These are phyloP conservation scores for Fusarium nelsonii DNA, from an alignment of 2,329 filamentous ascomycete genomes.

Conservation along the genomic window DNA sequence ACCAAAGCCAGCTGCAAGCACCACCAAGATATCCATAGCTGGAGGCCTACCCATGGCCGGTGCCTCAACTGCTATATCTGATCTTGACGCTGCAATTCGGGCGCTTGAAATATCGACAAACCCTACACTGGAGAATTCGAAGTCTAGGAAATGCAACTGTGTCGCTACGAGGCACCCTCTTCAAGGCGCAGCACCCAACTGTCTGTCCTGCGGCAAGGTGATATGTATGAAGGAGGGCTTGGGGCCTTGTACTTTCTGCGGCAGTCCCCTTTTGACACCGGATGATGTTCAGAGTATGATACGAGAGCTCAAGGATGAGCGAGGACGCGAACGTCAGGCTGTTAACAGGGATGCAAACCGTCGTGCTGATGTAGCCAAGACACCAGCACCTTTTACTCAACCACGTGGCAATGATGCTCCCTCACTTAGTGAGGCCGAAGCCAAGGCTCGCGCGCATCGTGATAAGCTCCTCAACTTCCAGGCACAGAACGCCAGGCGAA, in stretches of 20 bases:
- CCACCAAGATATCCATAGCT: constrained; percentile 77
- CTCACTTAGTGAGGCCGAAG: constrained; percentile 68
- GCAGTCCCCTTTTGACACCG: constrained; percentile 75
- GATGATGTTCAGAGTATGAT: constrained; percentile 89
- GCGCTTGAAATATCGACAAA: constrained; percentile 93
- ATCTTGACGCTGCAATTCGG: constrained; percentile 85
- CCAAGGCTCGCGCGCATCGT: constrained; percentile 79
- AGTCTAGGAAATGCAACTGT: constrained; percentile 82
- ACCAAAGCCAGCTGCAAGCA: constrained; percentile 64
- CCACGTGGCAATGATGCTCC: constrained; percentile 55
- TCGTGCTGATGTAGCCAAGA: constrained; percentile 72
- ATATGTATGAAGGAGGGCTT: constrained; percentile 94
- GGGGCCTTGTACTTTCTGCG: constrained; percentile 93
- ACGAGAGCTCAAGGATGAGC: constrained; percentile 82
- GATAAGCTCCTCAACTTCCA: constrained; percentile 87
- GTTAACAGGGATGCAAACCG: constrained; percentile 79
- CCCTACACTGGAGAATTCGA: constrained; percentile 69
- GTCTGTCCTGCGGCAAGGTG: constrained; percentile 91
- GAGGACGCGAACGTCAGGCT: constrained; percentile 87
- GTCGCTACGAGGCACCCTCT: constrained; percentile 89
- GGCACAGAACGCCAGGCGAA: constrained; percentile 85
- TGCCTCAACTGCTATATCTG: constrained; percentile 77
- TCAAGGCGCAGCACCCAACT: constrained; percentile 92
- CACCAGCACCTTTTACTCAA: constrained; percentile 70
- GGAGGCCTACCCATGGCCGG: constrained; percentile 87